Evolutionary conservation across 805 yeast genomes (phyloP).

Genomic region (Cyberlindnera veronae): DNA sequence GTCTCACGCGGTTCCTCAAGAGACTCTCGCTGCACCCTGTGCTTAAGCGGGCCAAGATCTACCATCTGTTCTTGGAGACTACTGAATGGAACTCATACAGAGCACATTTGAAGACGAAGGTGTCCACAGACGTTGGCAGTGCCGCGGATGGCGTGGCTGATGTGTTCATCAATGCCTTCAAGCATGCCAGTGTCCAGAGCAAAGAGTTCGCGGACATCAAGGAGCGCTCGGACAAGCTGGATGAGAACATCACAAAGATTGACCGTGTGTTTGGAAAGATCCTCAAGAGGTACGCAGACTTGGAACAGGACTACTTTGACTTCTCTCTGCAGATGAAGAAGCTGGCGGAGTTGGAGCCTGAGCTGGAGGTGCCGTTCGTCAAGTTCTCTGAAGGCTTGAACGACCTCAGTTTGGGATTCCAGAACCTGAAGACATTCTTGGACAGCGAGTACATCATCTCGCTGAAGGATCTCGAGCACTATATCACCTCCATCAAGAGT

Average conservation of each 20-base stretch:
- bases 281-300: conserved; percentile 65
- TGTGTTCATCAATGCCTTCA: conserved; percentile 89
- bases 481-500: conserved; percentile 58
- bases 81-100: conserved; percentile 72
- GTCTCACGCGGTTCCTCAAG: conserved; percentile 70
- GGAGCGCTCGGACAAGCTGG: conserved; percentile 78
- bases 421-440: conserved; percentile 45
- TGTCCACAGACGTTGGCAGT: conserved; percentile 14
- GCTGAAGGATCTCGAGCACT: conserved; percentile 83
- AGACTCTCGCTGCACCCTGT: conserved; percentile 74
- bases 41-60: conserved; percentile 64
- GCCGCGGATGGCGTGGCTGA: conserved; percentile 76
- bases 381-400: conserved; percentile 46
- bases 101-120: conserved; percentile 43
- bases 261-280: conserved; percentile 76
- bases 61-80: conserved; percentile 68
- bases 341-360: conserved; percentile 56
- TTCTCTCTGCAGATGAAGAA: conserved; percentile 68
- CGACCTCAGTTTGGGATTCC: conserved; percentile 39
- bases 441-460: conserved; percentile 83
- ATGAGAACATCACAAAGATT: conserved; percentile 74
- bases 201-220: conserved; percentile 80
- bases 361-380: conserved; percentile 32
- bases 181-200: conserved; percentile 62
- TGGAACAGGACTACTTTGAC: conserved; percentile 68